phyloP scores from a whole-genome alignment of 2,329 filamentous ascomycete species.

The Colletotrichum camelliae region DNA sequence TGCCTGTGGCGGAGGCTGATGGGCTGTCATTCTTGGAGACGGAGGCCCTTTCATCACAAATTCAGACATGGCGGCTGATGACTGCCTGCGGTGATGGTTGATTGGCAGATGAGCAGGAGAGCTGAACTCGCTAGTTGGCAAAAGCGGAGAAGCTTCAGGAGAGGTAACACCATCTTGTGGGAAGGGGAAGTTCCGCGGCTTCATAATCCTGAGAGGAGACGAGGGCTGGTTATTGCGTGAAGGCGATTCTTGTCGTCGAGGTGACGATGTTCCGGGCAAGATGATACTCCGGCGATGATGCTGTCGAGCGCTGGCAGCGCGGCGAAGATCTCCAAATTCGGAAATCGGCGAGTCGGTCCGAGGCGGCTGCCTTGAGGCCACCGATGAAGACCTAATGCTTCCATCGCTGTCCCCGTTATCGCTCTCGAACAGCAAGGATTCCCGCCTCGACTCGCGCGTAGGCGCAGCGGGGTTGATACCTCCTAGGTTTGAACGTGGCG shows the following conservation, averaged over 20 bases:
- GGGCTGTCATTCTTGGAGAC: conserved; percentile 81
- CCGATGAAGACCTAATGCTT: conserved; percentile 81
- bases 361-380: conserved; percentile 68
- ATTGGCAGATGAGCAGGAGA: conserved; percentile 69
- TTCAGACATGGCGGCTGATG: conserved; percentile 84
- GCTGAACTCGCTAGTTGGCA: conserved; percentile 81
- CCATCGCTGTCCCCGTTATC: conserved; percentile 88
- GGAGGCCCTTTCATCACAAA: conserved; percentile 71
- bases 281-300: conserved; percentile 88
- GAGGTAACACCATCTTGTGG: conserved; percentile 74
- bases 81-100: conserved; percentile 84
- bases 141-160: conserved; percentile 87
- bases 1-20: conserved; percentile 81
- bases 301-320: conserved; percentile 80
- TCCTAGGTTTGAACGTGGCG: conserved; percentile 81
- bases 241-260: conserved; percentile 87
- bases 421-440: conserved; percentile 81
- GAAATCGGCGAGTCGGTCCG: conserved; percentile 91
- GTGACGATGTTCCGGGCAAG: conserved; percentile 78
- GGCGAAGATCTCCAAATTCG: conserved; percentile 77
- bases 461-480: conserved; percentile 61
- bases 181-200: conserved; percentile 70
- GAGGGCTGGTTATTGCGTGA: conserved; percentile 77
- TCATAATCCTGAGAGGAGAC: conserved; percentile 84
- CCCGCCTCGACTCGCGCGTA: conserved; percentile 71